Evolutionary conservation across 208 protist species (phyloP), one percentile per base, ranked within the genome.

Genomic region (Acanthamoeba divionensis): DNA sequence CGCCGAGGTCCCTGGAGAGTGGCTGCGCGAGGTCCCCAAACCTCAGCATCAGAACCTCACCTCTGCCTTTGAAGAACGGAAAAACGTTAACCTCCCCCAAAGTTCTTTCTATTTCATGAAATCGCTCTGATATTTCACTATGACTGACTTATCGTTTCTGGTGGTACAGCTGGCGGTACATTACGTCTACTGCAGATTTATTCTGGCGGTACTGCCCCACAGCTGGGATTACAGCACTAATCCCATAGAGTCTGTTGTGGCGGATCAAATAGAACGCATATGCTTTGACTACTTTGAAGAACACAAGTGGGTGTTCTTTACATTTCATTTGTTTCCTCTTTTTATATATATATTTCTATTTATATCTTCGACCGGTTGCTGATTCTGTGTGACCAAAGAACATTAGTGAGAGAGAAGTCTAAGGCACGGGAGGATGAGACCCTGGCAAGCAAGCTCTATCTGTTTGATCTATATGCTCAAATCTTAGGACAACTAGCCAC

Each of bases 261-360:
- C 75, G 8, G 75, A 85, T 47, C 54, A 85, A 26, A 50, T 85
- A n/a, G 75, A 85, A 29, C 60, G 65, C 54, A 57, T 57, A 50
- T 85, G 75, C 52, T 85, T 85, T 41, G 54, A 67, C 52, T 85
- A 85, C 52, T 85, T 85, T 65, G 75, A 85, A 29, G 75, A 85
- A 26, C 62, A 66, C 75, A 85, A 85, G 75, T 85, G 31, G 6
- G 67, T 33, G 31, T 41, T 73, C 21, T 31, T 62, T 38, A 45
- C 50, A 5, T 18, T 77, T 52, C 24, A 29, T 7, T 57, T 57
- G 38, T 10, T 60, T 10, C 18, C 18, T 50, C 6, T 7, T 5
- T 31, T 13, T 73, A 18, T 73, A 13, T 41, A 3, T 44, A 24
- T 29, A 36, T 65, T 73, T 45, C 65, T 44, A 21, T 48, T 24